These are phyloP conservation scores for Zymoseptoria crescenta DNA, from an alignment of 2,329 filamentous ascomycete species.

Conservation along the genomic window DNA sequence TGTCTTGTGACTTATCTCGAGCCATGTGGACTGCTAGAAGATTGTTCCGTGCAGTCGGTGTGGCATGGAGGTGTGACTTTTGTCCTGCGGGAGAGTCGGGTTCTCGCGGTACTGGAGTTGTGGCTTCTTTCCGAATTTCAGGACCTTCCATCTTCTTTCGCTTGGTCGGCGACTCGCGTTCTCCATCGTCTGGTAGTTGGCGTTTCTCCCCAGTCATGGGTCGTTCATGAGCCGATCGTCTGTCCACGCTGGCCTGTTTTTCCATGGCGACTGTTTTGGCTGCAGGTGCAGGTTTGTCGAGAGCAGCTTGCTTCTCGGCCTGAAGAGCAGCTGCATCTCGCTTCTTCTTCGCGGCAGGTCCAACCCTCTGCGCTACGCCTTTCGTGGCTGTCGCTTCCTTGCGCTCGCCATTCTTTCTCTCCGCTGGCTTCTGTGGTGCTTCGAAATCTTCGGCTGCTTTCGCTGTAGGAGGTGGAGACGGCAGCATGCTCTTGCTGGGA, in stretches of 20 bases:
- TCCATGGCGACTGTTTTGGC: background rate
- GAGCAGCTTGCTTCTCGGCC: background rate
- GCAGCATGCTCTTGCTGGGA: constrained; percentile 13
- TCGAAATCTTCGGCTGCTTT: constrained; percentile 7
- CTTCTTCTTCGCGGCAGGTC: constrained; percentile 16
- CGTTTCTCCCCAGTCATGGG: constrained; percentile 7
- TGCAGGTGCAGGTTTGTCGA: background rate
- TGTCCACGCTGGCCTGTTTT: background rate
- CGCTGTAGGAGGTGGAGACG: background rate
- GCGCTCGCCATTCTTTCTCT: constrained; percentile 10
- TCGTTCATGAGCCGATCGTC: constrained; percentile 7
- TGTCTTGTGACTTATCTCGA: constrained; percentile 21
- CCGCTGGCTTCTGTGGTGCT: constrained; percentile 3
- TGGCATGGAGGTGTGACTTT: constrained; percentile 19
- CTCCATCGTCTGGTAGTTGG: constrained; percentile 8
- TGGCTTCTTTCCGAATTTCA: constrained; percentile 17
- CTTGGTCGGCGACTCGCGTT: constrained; percentile 16
- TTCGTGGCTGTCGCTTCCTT: constrained; percentile 14
- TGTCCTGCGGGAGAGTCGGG: constrained; percentile 16
- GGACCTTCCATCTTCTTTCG: constrained; percentile 18
- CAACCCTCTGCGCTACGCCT: constrained; percentile 27
- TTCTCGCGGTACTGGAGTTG: constrained; percentile 19
- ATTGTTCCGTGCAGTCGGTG: constrained; percentile 23
- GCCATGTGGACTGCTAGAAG: constrained; percentile 20
- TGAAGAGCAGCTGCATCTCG: background rate